Base-by-base conservation (phyloP, 2,329 filamentous ascomycete species). In the Chrysosporium keratinophilum region DNA sequence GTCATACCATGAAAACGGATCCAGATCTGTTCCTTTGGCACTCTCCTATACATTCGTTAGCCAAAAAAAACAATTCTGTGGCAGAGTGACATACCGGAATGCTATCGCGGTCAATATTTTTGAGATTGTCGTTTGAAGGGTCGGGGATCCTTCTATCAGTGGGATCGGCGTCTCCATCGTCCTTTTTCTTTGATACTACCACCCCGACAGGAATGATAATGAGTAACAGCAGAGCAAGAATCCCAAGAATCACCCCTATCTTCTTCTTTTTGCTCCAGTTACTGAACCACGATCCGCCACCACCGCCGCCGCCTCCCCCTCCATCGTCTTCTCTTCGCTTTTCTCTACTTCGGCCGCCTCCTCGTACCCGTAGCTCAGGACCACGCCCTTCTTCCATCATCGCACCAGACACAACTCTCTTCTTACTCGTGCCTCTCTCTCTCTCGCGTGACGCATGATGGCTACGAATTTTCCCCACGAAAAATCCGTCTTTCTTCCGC, bases 1-100 rank as follows among this genome's bases (percentile, higher is more conserved):
- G 61, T 94, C 85, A 60, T 86, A 85, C 93, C 93, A 98, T 1
- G 84, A 83, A 68, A 88, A 95, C 0, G 93, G 93, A 64, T 98
- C 90, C 17, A 95, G 76, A 58, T 86, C 84, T 1, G 85, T 87
- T 12, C 83, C 88, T 67, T 80, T 82, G 62, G 81, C 89, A 57
- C 76, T 76, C 54, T 73, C 71, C 56, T 71, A 52, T 40, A 31
- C 52, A 5, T 31, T 52, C 31, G 45, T 64, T 50, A 62, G 58
- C 42, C 50, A 47, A 23, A 40, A 37, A 20, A 7, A 37, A 45
- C 6, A 14, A 20, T 5, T 6, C 33, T 4, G 39, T 17, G 17
- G 7, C 23, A 2, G 3, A 41, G 23, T 15, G n/a, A 61, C 67
- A 57, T 61, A 74, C 71, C 35, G 86, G 86, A 48, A 87, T 79